Evolutionary conservation across 2,329 filamentous ascomycete species (phyloP), one percentile per base, ranked within the genome.

Genomic region (Ampelomyces quisqualis): DNA sequence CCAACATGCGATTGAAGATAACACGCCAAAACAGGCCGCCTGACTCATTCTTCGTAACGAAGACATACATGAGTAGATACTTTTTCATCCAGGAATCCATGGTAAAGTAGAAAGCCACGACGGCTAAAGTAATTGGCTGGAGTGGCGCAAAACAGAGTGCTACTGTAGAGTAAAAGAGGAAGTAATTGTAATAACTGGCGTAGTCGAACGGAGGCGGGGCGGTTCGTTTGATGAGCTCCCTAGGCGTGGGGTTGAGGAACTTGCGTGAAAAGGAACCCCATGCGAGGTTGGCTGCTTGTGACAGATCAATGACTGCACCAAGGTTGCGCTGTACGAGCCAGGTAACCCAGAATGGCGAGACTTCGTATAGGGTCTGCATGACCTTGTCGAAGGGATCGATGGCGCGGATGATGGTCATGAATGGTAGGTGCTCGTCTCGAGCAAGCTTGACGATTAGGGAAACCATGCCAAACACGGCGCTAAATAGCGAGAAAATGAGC

Each of bases 141-240:
- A 97, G 77, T 2, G 84, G 82, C 2, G 85, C 83, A 61, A 93
- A 96, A 58, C 84, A 89, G 11, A 98, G 75, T 0, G 89, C 86
- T 21, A 97, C 87, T 0, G 91, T 96, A 17, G 86, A 77, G 72
- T 97, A 98, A 71, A 88, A 98, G 20, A 97, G 76, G 69, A 96
- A 96, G 68, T 95, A 97, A 69, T 96, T 97, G 78, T 96, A 98
- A 72, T 97, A 97, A 56, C 82, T 89, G 43, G 93, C 89, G 62
- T 96, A 97, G 55, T 97, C 90, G 65, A 98, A 96, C 0, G 88
- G 77, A 2, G 88, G 90, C 1, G 93, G 93, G 3, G 93, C 93
- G 1, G 90, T 95, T 61, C 93, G 80, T 67, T 95, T 88, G 54
- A 97, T 97, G 54, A 93, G 75, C 66, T 95, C 86, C 54, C 93